These are phyloP conservation scores for Pythium volutum DNA, from an alignment of 352 stramenopile species.

Conservation along the genomic window DNA sequence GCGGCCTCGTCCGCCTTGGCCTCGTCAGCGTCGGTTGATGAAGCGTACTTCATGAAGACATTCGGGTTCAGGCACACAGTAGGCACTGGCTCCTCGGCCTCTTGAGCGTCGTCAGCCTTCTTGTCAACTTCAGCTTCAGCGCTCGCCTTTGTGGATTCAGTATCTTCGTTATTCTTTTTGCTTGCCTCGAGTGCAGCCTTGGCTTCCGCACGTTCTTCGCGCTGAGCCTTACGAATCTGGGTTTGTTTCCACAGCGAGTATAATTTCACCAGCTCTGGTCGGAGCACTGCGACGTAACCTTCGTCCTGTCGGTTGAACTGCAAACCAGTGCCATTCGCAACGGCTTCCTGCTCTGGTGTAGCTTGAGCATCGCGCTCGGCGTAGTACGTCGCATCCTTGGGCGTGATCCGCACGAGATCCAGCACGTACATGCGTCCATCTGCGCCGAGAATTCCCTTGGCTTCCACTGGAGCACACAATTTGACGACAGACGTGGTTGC, in stretches of 20 bases:
- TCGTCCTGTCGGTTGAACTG: conserved; percentile 76
- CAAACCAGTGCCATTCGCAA: conserved; percentile 41
- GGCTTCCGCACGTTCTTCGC: conserved; percentile 42
- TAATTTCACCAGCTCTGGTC: conserved; percentile 90
- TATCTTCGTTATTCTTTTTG: conserved; percentile 22
- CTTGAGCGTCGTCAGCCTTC: conserved; percentile 43
- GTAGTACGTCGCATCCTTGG: conserved; percentile 94
- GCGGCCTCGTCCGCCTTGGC: conserved; percentile 62
- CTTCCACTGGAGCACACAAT: conserved; percentile 92
- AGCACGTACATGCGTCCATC: conserved; percentile 94
- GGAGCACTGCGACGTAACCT: conserved; percentile 88
- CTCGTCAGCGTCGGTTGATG: conserved; percentile 67
- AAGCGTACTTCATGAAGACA: conserved; percentile 88
- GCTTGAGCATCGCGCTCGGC: conserved; percentile 24
- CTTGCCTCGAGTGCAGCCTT: conserved; percentile 27
- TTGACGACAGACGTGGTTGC: conserved; percentile 55
- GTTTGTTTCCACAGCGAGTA: conserved; percentile 92
- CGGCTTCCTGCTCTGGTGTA: conserved; percentile 25
- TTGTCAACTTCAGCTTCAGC: conserved; percentile 28
- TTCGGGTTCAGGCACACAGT: conserved; percentile 82
- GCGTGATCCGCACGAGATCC: conserved; percentile 93
- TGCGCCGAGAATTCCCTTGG: conserved; percentile 94
- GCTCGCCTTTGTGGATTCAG: conserved; percentile 28
- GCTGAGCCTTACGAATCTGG: conserved; percentile 56
- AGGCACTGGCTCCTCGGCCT: conserved; percentile 47